Evolutionary conservation across 352 stramenopile species (phyloP).

Genomic region (Pythium rhizo-oryzae): DNA sequence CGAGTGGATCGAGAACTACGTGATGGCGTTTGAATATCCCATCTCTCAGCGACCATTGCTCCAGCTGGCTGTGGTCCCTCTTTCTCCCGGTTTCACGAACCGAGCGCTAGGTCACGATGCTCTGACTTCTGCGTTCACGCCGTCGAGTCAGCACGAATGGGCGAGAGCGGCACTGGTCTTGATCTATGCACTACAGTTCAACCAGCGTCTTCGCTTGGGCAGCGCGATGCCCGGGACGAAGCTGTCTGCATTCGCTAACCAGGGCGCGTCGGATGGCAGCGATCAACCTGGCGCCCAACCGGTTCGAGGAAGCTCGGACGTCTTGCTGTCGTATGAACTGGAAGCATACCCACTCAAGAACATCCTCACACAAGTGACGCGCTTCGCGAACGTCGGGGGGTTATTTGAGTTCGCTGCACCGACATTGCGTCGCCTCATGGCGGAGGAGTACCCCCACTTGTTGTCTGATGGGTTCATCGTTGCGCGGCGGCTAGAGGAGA

Average conservation of each 20-base stretch:
- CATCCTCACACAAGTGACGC: constrained; percentile 42
- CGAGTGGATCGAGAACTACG: constrained; percentile 79
- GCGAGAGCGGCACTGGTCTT: constrained; percentile 47
- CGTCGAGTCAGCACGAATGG: constrained; percentile 31
- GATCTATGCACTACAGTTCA: constrained; percentile 69
- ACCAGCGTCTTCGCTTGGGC: constrained; percentile 59
- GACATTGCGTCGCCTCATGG: constrained; percentile 51
- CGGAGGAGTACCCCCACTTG: constrained; percentile 53
- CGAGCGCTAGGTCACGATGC: constrained; percentile 7
- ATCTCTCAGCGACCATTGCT: constrained; percentile 55
- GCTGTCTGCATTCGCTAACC: constrained; percentile 42
- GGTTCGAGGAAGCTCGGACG: constrained; percentile 37
- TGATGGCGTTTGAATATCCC: constrained; percentile 77
- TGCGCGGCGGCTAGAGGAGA: constrained; percentile 1
- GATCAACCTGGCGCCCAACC: neutral
- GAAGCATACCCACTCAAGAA: constrained; percentile 33
- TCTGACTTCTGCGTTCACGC: constrained; percentile 10
- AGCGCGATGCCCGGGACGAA: constrained; percentile 60
- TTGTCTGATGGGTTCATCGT: neutral
- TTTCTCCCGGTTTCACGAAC: constrained; percentile 28
- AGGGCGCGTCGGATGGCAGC: constrained; percentile 17
- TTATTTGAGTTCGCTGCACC: constrained; percentile 60
- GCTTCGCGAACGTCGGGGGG: constrained; percentile 35
- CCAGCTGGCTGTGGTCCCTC: constrained; percentile 65
- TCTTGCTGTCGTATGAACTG: constrained; percentile 54